Conservation (phyloP, 169 alveolate genomes). For the Plasmodium chabaudi region DNA sequence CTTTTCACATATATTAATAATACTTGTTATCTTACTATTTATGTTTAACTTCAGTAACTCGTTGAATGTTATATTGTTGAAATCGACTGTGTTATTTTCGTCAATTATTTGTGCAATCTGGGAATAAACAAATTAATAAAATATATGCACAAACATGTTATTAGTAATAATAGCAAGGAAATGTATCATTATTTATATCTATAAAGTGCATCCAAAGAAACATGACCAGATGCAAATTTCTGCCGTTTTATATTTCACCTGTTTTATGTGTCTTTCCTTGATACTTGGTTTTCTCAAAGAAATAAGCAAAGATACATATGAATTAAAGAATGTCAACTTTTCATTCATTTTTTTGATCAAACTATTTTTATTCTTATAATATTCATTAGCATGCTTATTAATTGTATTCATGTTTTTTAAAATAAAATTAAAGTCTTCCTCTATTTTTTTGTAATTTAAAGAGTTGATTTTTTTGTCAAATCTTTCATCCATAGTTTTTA, state of each 20-base stretch:
- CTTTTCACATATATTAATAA: constrained; percentile 73
- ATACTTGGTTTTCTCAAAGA: constrained; percentile 74
- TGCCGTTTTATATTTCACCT: constrained; percentile 21
- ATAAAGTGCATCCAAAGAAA: no score
- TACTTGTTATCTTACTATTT: constrained; percentile 62
- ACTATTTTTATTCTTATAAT: constrained; percentile 56
- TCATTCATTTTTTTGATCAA: constrained; percentile 73
- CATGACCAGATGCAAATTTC: not conserved
- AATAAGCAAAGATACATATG: constrained; percentile 67
- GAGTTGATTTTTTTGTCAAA: constrained; percentile 71
- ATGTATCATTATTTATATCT: not conserved
- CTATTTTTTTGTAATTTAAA: constrained; percentile 67
- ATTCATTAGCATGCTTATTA: constrained; percentile 73
- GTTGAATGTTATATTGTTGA: constrained; percentile 68
- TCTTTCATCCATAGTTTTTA: constrained; percentile 67
- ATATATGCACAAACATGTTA: constrained; percentile 1
- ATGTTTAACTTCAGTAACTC: constrained; percentile 57
- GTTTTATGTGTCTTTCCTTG: constrained; percentile 66
- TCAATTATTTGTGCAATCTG: constrained; percentile 67
- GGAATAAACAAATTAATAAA: not conserved
- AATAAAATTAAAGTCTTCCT: constrained; percentile 71
- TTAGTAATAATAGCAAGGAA: not conserved
- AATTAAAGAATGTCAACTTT: constrained; percentile 40
- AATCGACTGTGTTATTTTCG: constrained; percentile 61
- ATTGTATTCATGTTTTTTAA: constrained; percentile 74